These are phyloP conservation scores for Sugiyamaella neomexicana DNA, from an alignment of 1,139 yeast genomes.

Conservation along the genomic window DNA sequence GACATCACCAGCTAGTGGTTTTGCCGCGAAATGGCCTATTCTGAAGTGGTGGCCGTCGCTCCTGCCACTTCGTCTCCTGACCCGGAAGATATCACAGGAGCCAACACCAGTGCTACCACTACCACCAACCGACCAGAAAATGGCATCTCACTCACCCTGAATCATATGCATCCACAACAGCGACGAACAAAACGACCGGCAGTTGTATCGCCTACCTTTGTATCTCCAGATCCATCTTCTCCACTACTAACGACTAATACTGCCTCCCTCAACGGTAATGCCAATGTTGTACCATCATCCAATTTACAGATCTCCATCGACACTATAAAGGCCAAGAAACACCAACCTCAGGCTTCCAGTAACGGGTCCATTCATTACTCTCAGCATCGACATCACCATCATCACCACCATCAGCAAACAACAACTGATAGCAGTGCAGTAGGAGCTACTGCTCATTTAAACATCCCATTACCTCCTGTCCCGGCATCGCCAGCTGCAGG, in stretches of 20 bases:
- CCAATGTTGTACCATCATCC: background rate
- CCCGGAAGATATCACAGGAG: background rate
- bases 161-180: background rate
- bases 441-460: slow-evolving; percentile 7
- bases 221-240: background rate
- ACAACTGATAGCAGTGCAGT: background rate
- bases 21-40: slow-evolving; percentile 5
- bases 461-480: slow-evolving; percentile 10
- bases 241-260: background rate
- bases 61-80: slow-evolving; percentile 6
- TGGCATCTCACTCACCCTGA: background rate
- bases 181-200: slow-evolving; percentile 8
- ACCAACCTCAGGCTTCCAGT: background rate
- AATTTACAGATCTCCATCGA: background rate
- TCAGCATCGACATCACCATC: background rate
- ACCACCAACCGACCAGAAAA: background rate
- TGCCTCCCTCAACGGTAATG: background rate
- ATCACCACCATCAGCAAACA: background rate
- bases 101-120: background rate
- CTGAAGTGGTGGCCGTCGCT: slow-evolving; percentile 9
- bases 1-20: too few species aligned
- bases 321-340: background rate
- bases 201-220: background rate
- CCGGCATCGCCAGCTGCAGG: background rate
- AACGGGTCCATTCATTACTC: background rate